Conservation (phyloP, 2,329 filamentous ascomycete species). For the Stenocarpella maydis region DNA sequence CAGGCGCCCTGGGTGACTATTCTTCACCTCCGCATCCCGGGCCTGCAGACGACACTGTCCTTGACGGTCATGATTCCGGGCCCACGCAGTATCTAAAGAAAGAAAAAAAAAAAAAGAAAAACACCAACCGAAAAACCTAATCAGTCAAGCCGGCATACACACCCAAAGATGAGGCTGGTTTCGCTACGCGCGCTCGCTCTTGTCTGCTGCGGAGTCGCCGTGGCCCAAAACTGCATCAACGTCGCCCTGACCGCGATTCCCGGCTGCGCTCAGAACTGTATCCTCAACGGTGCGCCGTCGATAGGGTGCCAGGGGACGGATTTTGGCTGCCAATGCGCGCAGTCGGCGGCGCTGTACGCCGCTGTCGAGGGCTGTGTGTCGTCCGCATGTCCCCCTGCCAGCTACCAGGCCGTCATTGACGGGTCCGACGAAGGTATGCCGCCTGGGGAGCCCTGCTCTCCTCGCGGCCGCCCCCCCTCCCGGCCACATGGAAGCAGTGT, state of each 20-base stretch:
- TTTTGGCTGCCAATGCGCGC: constrained; percentile 44
- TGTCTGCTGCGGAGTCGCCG: constrained; percentile 4
- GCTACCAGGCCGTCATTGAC: constrained; percentile 45
- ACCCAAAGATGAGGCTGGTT: constrained; percentile 27
- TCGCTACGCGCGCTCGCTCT: constrained; percentile 16
- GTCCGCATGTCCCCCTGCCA: constrained; percentile 38
- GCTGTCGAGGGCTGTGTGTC: constrained; percentile 45
- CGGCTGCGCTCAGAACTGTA: constrained; percentile 44
- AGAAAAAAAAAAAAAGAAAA: no score
- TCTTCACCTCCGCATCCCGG: constrained; percentile 2
- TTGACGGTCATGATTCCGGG: not conserved
- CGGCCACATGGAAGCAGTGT: not conserved
- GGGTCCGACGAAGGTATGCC: constrained; percentile 41
- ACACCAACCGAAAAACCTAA: no score
- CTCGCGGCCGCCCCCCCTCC: not conserved
- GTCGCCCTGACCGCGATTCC: constrained; percentile 43
- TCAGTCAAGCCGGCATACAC: not conserved
- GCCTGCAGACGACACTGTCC: constrained; percentile 15
- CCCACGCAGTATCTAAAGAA: not conserved
- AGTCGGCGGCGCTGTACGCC: constrained; percentile 43
- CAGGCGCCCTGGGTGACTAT: not conserved
- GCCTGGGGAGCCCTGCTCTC: not conserved
- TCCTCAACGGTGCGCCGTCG: constrained; percentile 42
- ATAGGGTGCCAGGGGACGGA: constrained; percentile 44
- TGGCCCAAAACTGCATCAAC: constrained; percentile 39